Evolutionary conservation across 331 rosid genomes (phyloP).

Genomic region (Quercus lobata): DNA sequence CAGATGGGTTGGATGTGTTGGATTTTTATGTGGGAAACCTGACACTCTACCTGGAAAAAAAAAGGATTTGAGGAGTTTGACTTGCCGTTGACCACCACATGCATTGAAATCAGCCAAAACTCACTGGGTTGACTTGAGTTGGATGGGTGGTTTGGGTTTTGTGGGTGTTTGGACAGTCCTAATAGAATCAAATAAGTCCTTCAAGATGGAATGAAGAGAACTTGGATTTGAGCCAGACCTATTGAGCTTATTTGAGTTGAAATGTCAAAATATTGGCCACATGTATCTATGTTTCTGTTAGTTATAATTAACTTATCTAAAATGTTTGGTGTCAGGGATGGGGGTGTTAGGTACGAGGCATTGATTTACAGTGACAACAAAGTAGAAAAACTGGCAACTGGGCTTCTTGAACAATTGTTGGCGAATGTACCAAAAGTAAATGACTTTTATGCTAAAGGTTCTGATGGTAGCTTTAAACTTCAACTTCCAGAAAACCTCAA

Average conservation of each 20-base stretch:
- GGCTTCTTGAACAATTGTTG: conserved; percentile 60
- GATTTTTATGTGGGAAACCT: too few relatives aligned
- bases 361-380: conserved; percentile 45
- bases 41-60: too few relatives aligned
- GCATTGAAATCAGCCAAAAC: too few relatives aligned
- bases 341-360: conserved; percentile 61
- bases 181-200: background rate
- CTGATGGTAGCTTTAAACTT: conserved; percentile 55
- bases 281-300: conserved; percentile 6
- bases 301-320: conserved; percentile 10
- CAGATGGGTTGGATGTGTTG: too few relatives aligned
- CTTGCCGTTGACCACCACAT: too few relatives aligned
- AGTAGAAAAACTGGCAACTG: conserved; percentile 51
- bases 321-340: conserved; percentile 17
- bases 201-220: background rate
- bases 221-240: background rate
- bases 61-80: too few relatives aligned
- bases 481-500: conserved; percentile 45
- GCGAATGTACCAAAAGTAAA: conserved; percentile 62
- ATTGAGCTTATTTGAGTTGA: background rate
- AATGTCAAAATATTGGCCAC: background rate
- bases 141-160: too few relatives aligned
- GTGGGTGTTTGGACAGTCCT: too few relatives aligned
- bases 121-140: too few relatives aligned
- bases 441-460: conserved; percentile 51